Evolutionary conservation across 208 protist species (phyloP).

Genomic region (Crithidia mellificae): DNA sequence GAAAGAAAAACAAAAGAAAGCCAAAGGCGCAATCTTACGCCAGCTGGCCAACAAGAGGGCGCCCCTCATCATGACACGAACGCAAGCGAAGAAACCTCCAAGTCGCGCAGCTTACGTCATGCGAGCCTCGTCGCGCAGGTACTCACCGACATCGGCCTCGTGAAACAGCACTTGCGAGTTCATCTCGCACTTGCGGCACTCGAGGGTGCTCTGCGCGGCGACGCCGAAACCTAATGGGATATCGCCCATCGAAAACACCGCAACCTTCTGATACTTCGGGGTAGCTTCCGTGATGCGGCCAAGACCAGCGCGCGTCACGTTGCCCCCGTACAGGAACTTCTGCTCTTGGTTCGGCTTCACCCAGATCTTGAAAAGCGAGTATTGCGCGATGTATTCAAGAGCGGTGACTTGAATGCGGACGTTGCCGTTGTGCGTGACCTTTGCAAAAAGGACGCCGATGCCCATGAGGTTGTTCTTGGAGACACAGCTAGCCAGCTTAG

Average conservation of each 20-base stretch:
- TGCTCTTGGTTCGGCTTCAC: slow-evolving; percentile 99
- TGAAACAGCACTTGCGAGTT: slow-evolving; percentile 97
- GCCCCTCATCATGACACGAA: not conserved
- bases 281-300: slow-evolving; percentile 98
- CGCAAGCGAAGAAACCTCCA: not conserved
- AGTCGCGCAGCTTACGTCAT: slow-evolving; percentile 60
- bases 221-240: slow-evolving; percentile 98
- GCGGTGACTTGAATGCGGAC: slow-evolving; percentile 91
- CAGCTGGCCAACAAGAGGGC: not conserved
- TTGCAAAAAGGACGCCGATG: slow-evolving; percentile 89
- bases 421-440: slow-evolving; percentile 89
- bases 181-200: slow-evolving; percentile 97
- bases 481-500: slow-evolving; percentile 86
- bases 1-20: not conserved
- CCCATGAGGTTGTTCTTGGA: slow-evolving; percentile 89
- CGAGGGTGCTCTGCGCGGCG: slow-evolving; percentile 94
- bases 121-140: slow-evolving; percentile 96
- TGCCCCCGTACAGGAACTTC: slow-evolving; percentile 99
- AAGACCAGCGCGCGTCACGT: slow-evolving; percentile 97
- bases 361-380: slow-evolving; percentile 98
- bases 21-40: not conserved
- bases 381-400: slow-evolving; percentile 91
- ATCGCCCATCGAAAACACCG: slow-evolving; percentile 97
- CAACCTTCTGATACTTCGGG: slow-evolving; percentile 97
- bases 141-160: slow-evolving; percentile 98